Conservation (phyloP, 257 asterid species). For the Sherardia arvensis region DNA sequence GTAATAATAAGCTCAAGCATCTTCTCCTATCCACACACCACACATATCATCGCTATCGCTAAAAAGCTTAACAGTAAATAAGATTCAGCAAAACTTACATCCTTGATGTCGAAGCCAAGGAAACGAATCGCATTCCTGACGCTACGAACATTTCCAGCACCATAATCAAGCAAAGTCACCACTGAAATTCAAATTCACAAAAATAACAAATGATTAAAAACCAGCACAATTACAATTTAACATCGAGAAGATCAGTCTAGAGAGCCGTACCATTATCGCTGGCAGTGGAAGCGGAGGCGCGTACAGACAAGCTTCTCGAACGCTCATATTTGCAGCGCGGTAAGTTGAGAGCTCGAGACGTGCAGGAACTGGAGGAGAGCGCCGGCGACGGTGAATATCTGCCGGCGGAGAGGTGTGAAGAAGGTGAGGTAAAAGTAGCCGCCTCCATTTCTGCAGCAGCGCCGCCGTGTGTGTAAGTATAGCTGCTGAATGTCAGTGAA, state of each 20-base stretch:
- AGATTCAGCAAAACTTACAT: constrained; percentile 30
- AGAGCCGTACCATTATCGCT: constrained; percentile 23
- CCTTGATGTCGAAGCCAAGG: constrained; percentile 72
- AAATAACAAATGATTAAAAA: not conserved
- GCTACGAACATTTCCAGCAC: constrained; percentile 98
- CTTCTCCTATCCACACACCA: not conserved
- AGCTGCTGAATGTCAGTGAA: not conserved
- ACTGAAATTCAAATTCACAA: constrained; percentile 26
- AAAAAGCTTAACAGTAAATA: not conserved
- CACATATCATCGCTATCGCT: not conserved
- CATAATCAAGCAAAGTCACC: constrained; percentile 91
- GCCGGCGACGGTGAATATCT: constrained; percentile 16
- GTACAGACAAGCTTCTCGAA: constrained; percentile 39
- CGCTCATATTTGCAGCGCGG: constrained; percentile 30
- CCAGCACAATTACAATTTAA: not conserved
- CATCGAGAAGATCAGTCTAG: not conserved
- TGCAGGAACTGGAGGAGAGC: constrained; percentile 18
- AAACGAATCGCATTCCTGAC: constrained; percentile 71
- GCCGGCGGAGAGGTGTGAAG: constrained; percentile 20
- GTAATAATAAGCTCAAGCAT: not conserved
- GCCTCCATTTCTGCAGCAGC: constrained; percentile 46
- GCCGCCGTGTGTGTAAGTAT: not conserved
- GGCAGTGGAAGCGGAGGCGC: constrained; percentile 39
- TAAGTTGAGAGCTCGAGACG: constrained; percentile 21
- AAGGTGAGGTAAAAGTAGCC: constrained; percentile 26